Evolutionary conservation across 106 monocot genomes (phyloP).

Genomic region (Allium cepa): DNA sequence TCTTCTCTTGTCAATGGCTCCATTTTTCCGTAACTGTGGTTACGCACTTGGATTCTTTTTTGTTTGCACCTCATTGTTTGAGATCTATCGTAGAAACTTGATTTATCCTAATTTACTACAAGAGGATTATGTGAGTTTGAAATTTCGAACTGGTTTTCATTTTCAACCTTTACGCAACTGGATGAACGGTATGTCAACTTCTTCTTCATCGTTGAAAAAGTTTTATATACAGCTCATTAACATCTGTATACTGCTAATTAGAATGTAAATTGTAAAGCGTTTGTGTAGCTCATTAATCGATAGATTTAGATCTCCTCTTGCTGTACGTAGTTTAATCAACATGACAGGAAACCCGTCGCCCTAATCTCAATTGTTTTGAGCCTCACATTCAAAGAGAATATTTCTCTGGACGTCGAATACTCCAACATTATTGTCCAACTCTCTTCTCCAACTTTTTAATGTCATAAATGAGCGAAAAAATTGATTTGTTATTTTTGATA

Average conservation of each 20-base stretch:
- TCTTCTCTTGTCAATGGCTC: too few relatives aligned
- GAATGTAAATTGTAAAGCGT: background rate
- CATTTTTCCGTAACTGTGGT: too few relatives aligned
- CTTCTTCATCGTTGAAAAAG: background rate
- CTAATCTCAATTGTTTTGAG: background rate
- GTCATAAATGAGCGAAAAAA: too few relatives aligned
- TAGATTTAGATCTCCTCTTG: background rate
- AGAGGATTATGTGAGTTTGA: background rate
- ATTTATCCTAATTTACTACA: too few relatives aligned
- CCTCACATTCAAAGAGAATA: background rate
- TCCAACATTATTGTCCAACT: too few relatives aligned
- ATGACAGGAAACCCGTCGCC: background rate
- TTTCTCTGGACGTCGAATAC: too few relatives aligned
- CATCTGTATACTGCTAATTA: background rate
- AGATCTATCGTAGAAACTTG: too few relatives aligned
- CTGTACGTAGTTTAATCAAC: background rate
- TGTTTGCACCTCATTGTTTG: too few relatives aligned
- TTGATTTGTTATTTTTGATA: too few relatives aligned
- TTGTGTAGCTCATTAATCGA: background rate
- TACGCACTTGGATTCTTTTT: too few relatives aligned
- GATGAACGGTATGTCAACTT: constrained; percentile 16
- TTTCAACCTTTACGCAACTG: constrained; percentile 34
- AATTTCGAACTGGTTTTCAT: constrained; percentile 28
- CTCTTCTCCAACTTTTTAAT: too few relatives aligned
- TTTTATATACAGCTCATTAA: background rate